Evolutionary conservation across 1,284 basidiomycete species (phyloP), one percentile per base, ranked within the genome.

Genomic region (Microbotryomycetes sp.): DNA sequence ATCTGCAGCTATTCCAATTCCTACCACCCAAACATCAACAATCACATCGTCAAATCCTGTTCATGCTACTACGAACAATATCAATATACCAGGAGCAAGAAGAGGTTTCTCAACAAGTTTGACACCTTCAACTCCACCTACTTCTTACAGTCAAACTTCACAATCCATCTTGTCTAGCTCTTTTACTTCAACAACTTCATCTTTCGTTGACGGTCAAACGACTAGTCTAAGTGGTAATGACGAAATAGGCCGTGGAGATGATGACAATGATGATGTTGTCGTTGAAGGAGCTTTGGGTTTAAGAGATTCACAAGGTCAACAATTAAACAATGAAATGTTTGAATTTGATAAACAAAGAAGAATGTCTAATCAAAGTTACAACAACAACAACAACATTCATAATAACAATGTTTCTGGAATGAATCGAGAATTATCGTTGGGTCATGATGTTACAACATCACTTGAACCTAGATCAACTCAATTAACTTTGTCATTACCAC

Each of bases 251-350:
- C n/a, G n/a, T n/a, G n/a, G n/a, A n/a, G n/a, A n/a, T n/a, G n/a
- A n/a, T n/a, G n/a, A n/a, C n/a, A n/a, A n/a, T n/a, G n/a, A n/a
- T n/a, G n/a, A n/a, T n/a, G n/a, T n/a, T n/a, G n/a, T 36, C 12
- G 57, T 26, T 5, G 57, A 22, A 9, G 58, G 50, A 12, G 57
- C 57, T 0, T 31, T 59, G 25, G 57, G 57, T 12, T 42, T 59
- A 16, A 32, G 31, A 16, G 42, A 54, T 23, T 23, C 48, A 32
- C n/a, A 53, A 9, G 52, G 46, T 2, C 23, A 53, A 3, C 15
- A 26, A 22, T 45, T 60, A 9, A 31, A 60, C 22, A 23, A 26
- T 47, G 19, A 29, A 3, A 26, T 29, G 36, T 19, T 42, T 12
- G 36, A 42, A 42, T 42, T 42, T 42, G 36, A 42, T 19, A 9